Conservation (phyloP, 2,329 filamentous ascomycete species). For the Ascochyta pisi region DNA sequence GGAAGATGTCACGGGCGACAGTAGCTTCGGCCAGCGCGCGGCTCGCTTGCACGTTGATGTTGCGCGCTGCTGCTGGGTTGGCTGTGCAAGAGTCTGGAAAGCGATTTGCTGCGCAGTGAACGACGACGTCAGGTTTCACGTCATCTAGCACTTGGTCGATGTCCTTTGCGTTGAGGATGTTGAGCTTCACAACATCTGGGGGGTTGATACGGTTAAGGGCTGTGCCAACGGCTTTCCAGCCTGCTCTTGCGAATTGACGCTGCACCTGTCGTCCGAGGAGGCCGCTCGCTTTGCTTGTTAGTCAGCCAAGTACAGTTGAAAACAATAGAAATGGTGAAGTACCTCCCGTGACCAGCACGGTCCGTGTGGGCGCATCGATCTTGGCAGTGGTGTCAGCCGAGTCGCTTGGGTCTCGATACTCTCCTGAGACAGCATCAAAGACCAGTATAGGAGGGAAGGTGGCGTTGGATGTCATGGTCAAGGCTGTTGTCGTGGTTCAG, state of each 20-base stretch:
- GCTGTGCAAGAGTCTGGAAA: constrained; percentile 86
- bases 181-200: constrained; percentile 64
- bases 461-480: constrained; percentile 5
- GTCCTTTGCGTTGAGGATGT: constrained; percentile 56
- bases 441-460: constrained; percentile 11
- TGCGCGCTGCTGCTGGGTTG: constrained; percentile 76
- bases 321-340: constrained; percentile 7
- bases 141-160: constrained; percentile 58
- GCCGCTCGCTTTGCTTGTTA: constrained; percentile 64
- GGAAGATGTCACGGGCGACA: constrained; percentile 64
- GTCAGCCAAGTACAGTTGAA: constrained; percentile 20
- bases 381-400: constrained; percentile 8
- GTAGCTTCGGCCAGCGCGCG: constrained; percentile 70
- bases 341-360: constrained; percentile 78
- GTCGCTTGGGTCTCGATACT: constrained; percentile 15
- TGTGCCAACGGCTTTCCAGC: constrained; percentile 60
- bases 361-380: constrained; percentile 50
- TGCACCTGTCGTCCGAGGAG: constrained; percentile 82
- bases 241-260: constrained; percentile 69
- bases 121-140: constrained; percentile 72
- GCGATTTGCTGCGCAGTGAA: constrained; percentile 90
- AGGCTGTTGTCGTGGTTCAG: background rate
- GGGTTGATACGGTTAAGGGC: constrained; percentile 75
- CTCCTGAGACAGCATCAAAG: constrained; percentile 14
- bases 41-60: constrained; percentile 77